phyloP scores from a whole-genome alignment of 2,329 filamentous ascomycete species.

The Scedosporium dehoogii region DNA sequence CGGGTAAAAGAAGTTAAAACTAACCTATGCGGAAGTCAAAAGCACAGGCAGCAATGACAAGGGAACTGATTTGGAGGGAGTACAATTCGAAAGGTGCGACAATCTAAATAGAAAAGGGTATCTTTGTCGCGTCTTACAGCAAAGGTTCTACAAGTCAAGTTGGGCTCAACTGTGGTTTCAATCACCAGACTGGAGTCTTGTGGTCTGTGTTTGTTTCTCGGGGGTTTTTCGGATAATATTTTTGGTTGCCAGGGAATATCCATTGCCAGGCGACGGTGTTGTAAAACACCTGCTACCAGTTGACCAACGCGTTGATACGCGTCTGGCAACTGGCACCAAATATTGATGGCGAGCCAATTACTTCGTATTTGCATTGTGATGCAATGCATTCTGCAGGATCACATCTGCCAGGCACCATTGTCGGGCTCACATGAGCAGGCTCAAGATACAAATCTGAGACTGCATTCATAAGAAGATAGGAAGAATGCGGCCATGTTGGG shows the following conservation, averaged over 20 bases:
- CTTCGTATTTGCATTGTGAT: too few species aligned
- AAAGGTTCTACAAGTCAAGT: neutral
- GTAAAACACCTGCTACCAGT: neutral
- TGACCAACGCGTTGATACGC: neutral
- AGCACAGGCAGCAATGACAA: neutral
- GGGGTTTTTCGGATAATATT: constrained; percentile 1
- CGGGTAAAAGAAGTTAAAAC: too few species aligned
- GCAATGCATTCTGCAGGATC: too few species aligned
- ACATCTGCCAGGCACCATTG: too few species aligned
- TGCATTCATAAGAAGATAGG: too few species aligned
- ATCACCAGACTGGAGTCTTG: neutral
- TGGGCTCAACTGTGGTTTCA: neutral
- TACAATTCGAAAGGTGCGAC: neutral
- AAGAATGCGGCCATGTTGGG: too few species aligned
- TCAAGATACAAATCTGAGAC: too few species aligned
- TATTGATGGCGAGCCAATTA: too few species aligned
- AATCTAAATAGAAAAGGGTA: neutral
- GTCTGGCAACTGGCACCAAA: neutral
- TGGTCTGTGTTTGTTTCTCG: constrained; percentile 5
- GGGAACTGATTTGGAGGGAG: neutral
- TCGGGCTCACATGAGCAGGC: too few species aligned
- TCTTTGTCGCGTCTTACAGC: neutral
- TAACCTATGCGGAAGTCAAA: neutral
- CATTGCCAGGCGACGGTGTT: neutral
- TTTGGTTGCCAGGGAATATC: constrained; percentile 3